These are phyloP conservation scores for Erodium trifolium DNA, from an alignment of 441 rosid species.

Conservation along the genomic window DNA sequence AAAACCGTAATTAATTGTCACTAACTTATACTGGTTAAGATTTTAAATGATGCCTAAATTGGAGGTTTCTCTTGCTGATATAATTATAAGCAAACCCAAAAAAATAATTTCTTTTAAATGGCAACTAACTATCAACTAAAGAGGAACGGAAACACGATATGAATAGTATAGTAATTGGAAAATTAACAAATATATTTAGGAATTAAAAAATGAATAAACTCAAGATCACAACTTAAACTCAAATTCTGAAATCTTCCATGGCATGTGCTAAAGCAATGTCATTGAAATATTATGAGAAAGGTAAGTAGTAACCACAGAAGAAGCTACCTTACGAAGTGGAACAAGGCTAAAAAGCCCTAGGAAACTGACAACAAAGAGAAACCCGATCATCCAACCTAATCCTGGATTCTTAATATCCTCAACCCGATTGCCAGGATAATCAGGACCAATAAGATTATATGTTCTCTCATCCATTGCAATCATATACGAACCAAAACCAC, in stretches of 20 bases:
- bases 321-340: conserved; percentile 71
- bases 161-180: not conserved
- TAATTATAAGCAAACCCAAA: not conserved
- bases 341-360: conserved; percentile 79
- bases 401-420: conserved; percentile 72
- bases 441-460: conserved; percentile 66
- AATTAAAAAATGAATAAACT: not conserved
- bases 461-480: conserved; percentile 82
- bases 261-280: no score
- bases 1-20: no score
- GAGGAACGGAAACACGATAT: not conserved
- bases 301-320: not conserved
- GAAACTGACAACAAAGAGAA: conserved; percentile 75
- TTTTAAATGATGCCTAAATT: not conserved
- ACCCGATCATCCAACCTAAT: conserved; percentile 84
- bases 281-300: no score
- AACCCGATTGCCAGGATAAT: conserved; percentile 67
- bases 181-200: no score
- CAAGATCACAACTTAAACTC: not conserved
- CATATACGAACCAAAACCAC: conserved; percentile 80
- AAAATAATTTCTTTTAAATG: not conserved
- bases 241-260: no score
- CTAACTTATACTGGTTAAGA: no score
- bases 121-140: not conserved
- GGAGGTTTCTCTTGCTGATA: not conserved